These are phyloP conservation scores for Seminavis robusta DNA, from an alignment of 108 stramenopile species.

Conservation along the genomic window DNA sequence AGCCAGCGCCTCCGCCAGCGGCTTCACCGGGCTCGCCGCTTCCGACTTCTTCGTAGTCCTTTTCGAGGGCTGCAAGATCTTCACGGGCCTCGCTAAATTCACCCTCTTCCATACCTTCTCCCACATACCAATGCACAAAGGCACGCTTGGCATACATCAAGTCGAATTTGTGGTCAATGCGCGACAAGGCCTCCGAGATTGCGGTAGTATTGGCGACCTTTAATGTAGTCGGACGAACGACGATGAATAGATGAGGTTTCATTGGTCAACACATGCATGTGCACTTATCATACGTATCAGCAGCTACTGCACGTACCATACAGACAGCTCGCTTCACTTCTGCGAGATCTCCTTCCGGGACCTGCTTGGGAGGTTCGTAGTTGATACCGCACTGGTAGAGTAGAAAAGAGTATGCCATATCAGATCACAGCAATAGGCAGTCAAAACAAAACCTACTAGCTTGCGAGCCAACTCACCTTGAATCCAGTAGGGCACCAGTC, in stretches of 20 bases:
- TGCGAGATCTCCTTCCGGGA: conserved; percentile 92
- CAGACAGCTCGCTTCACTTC: conserved; percentile 97
- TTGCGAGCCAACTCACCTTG: too few relatives aligned
- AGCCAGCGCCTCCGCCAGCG: conserved; percentile 90
- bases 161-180: conserved; percentile 99
- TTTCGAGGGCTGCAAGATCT: conserved; percentile 98
- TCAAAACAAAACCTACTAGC: too few relatives aligned
- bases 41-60: conserved; percentile 95
- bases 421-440: too few relatives aligned
- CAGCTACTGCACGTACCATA: too few relatives aligned
- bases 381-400: conserved; percentile 99
- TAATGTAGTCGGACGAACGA: too few relatives aligned
- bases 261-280: too few relatives aligned
- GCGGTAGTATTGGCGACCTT: conserved; percentile 99
- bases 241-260: too few relatives aligned
- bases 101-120: conserved; percentile 99
- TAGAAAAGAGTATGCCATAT: too few relatives aligned
- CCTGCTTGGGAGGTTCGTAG: conserved; percentile 95
- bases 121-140: conserved; percentile 99
- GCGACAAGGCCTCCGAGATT: conserved; percentile 95
- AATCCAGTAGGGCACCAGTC: conserved; percentile 97
- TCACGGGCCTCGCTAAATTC: conserved; percentile 99
- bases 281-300: too few relatives aligned
- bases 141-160: conserved; percentile 99
- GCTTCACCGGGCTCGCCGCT: conserved; percentile 93